Conservation (phyloP, 441 rosid species). For the Mallotus japonicus region DNA sequence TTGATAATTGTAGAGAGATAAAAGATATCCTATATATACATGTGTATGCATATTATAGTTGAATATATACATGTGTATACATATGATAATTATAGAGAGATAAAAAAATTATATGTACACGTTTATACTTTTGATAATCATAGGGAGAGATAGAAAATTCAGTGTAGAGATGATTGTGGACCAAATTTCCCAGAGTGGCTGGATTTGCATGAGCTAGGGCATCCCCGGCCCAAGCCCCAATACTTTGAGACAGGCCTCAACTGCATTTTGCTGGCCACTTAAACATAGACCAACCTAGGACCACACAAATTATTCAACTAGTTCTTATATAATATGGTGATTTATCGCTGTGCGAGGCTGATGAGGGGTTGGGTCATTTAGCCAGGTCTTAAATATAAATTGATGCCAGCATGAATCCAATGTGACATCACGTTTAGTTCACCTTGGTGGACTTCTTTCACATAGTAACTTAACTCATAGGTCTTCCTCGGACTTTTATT, state of each 20-base stretch:
- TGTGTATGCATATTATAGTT: neutral
- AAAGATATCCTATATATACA: neutral
- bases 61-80: neutral
- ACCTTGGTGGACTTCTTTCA: neutral
- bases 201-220: neutral
- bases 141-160: neutral
- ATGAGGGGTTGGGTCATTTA: neutral
- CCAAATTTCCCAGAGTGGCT: neutral
- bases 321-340: neutral
- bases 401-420: neutral
- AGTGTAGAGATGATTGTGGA: neutral
- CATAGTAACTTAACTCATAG: neutral
- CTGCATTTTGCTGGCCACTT: neutral
- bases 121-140: too few species aligned
- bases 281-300: too few species aligned
- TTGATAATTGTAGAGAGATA: neutral
- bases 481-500: neutral
- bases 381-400: neutral
- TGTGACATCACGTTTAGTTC: neutral
- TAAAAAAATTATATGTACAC: neutral
- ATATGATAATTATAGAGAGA: too few species aligned
- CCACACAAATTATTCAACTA: neutral
- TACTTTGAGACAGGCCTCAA: neutral
- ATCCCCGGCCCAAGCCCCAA: too few species aligned
- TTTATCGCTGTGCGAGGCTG: neutral